Conservation (phyloP, 2,329 filamentous ascomycete species). For the Apiospora rasikravindrae region DNA sequence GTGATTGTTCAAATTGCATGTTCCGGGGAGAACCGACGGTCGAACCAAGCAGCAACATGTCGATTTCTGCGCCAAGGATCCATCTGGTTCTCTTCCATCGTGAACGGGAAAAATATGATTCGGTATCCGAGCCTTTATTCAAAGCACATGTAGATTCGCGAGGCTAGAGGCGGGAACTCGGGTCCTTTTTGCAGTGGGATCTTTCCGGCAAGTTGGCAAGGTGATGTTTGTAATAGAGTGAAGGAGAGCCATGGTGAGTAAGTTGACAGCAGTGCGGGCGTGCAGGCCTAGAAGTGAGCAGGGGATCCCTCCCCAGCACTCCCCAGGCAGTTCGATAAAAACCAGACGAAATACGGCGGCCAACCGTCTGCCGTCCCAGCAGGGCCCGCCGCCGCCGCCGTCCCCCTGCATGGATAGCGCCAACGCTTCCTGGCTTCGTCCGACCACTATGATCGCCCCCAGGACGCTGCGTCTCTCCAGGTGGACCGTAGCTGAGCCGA, state of each 20-base stretch:
- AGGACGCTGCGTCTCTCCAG: conserved; percentile 9
- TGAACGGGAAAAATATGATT: neutral
- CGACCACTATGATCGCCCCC: neutral
- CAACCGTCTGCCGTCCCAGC: conserved; percentile 1
- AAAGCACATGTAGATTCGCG: neutral
- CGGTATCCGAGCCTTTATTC: neutral
- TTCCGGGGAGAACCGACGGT: neutral
- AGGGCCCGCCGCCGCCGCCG: neutral
- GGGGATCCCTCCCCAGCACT: neutral
- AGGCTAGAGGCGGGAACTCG: neutral
- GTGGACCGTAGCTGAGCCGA: conserved; percentile 9
- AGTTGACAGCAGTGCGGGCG: neutral
- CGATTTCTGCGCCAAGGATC: neutral
- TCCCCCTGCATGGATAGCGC: conserved; percentile 9
- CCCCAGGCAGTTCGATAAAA: neutral
- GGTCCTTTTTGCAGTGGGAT: neutral
- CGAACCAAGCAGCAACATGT: neutral
- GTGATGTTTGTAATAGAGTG: neutral
- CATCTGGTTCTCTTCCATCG: neutral
- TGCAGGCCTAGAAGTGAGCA: neutral
- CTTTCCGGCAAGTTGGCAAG: neutral
- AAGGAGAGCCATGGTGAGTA: neutral
- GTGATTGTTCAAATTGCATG: neutral
- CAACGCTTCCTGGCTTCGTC: conserved; percentile 15
- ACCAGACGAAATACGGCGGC: conserved; percentile 16